Evolutionary conservation across 306 rosid species (phyloP).

Genomic region (apple (Malus domestica)): DNA sequence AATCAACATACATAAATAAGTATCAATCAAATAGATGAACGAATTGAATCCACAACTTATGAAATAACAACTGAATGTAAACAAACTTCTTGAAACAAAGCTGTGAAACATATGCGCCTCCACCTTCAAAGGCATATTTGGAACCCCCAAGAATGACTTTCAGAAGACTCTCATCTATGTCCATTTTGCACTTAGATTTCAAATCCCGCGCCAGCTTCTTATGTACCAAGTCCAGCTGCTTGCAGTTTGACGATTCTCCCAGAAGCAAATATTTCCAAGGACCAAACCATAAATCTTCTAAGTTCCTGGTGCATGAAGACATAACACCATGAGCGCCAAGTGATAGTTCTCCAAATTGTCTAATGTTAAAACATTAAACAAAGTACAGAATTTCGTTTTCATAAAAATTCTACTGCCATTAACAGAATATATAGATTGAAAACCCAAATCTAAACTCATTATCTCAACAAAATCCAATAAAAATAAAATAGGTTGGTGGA

Average conservation of each 20-base stretch:
- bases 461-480: conserved; percentile 7
- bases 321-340: not conserved
- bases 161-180: conserved; percentile 62
- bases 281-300: conserved; percentile 86
- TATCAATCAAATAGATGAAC: too few relatives aligned
- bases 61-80: too few relatives aligned
- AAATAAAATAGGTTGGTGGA: conserved; percentile 12
- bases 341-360: conserved; percentile 1
- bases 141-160: conserved; percentile 62
- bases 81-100: conserved; percentile 46
- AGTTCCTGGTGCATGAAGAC: conserved; percentile 43
- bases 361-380: not conserved
- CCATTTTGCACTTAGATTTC: conserved; percentile 62
- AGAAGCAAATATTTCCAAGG: conserved; percentile 75
- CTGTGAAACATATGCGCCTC: conserved; percentile 30
- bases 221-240: conserved; percentile 40
- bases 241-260: conserved; percentile 57
- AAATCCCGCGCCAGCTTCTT: conserved; percentile 54
- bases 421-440: not conserved
- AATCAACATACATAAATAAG: too few relatives aligned
- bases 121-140: conserved; percentile 48
- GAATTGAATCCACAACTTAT: too few relatives aligned
- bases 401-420: conserved; percentile 12
- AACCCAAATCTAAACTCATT: not conserved
- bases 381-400: not conserved